A percentile compares a stretch with the other conserved stretches of the same genome.
Evolutionary conservation across 306 rosid species (phyloP).

Genomic region (Rosa rugosa): DNA sequence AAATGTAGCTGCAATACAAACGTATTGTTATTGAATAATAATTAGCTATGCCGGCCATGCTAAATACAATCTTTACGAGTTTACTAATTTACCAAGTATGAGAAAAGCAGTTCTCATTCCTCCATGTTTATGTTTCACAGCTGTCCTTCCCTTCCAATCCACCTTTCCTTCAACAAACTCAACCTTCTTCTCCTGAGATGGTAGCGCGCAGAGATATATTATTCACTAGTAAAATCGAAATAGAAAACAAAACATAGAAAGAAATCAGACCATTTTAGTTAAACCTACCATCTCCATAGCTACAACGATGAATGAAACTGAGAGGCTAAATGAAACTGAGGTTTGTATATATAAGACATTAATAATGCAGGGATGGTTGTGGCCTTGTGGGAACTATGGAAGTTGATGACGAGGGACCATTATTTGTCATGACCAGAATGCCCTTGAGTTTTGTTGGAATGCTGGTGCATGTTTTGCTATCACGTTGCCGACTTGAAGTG

Average conservation of each 20-base stretch:
- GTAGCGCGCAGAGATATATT: background rate
- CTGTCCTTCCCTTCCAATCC: conserved; percentile 93
- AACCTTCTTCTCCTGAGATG: conserved; percentile 46
- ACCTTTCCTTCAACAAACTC: conserved; percentile 69
- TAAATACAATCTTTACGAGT: background rate
- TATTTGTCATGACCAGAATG: conserved; percentile 18
- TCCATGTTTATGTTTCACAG: conserved; percentile 67
- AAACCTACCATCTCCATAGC: conserved; percentile 43
- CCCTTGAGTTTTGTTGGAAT: conserved; percentile 28
- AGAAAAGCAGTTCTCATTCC: conserved; percentile 52
- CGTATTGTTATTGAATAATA: background rate
- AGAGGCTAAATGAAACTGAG: conserved; percentile 14
- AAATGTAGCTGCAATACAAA: conserved; percentile 45
- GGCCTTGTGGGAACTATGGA: background rate
- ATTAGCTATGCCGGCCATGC: background rate
- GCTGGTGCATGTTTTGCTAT: conserved; percentile 21
- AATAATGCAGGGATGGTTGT: background rate
- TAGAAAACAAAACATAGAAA: background rate
- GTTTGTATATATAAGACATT: conserved; percentile 25
- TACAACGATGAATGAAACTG: background rate
- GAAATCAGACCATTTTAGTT: background rate
- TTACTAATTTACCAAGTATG: conserved; percentile 43
- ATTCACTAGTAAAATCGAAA: background rate
- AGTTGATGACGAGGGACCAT: conserved; percentile 18
- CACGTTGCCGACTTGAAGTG: conserved; percentile 27